Evolutionary conservation across 805 yeast species (phyloP), one percentile per base, ranked within the genome.

Genomic region (Saccharomycopsis sp.): DNA sequence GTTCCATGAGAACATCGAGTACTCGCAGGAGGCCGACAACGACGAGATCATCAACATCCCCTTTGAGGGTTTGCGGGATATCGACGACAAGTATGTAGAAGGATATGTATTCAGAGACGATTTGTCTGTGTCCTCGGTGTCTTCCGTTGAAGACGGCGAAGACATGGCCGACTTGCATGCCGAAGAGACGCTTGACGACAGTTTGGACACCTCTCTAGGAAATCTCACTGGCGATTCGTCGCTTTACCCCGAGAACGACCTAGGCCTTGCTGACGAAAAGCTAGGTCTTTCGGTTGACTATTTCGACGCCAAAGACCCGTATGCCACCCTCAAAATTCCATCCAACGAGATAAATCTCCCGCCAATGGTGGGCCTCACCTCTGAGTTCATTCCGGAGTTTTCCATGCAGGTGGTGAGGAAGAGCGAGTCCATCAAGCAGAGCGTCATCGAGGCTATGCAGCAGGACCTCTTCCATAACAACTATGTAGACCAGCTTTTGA

Each of bases 351-450:
- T 56, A n/a, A 16, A 34, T 4, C 55, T 61, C 29, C 63, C 63
- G 2, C 63, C 63, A 37, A 21, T 61, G 16, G 62, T 59, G 15
- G 62, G 63, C 12, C n/a, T 54, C 4, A 44, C 55, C 24, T 20
- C n/a, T 2, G 62, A 61, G 9, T 61, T 61, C 47, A 51, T 61
- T 15, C 62, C 62, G 1, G 63, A 61, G 44, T 61, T 61, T 50
- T n/a, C 53, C 4, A 34, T 61, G 18, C 63, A 61, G 34, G 53
- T 59, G 16, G 55, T 59, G 20, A 51, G 47, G 12, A 58, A 55
- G 34, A 15, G 29, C 20, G 60, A 61, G 24, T 40, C 44, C 44
- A n/a, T 61, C 15, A 54, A 59, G 23, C 37, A 24, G 16, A 16
- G 24, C 34, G 50, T 59, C 18, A 51, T 57, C 21, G 40, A 24